These are phyloP conservation scores for Rhodotorula sp. DNA, from an alignment of 1,284 basidiomycete species.

Conservation along the genomic window DNA sequence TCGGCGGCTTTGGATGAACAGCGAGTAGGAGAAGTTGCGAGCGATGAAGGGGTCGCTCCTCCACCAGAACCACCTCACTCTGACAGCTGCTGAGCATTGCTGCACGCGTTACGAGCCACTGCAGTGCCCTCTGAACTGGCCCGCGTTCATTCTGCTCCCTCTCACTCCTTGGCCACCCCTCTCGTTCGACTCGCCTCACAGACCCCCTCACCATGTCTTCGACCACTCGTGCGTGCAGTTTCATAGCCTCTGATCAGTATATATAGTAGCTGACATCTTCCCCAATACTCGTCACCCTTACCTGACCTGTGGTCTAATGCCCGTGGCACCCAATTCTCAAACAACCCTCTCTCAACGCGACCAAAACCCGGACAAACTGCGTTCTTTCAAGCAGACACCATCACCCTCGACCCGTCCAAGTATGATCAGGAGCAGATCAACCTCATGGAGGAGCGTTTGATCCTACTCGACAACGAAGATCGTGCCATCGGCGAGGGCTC, in stretches of 20 bases:
- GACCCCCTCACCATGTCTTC: neutral
- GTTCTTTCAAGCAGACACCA: slow-evolving; percentile 24
- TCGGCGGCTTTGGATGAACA: too few species aligned
- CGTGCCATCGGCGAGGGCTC: slow-evolving; percentile 83
- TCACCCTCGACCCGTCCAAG: slow-evolving; percentile 31
- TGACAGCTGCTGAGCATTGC: too few species aligned
- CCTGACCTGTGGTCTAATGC: too few species aligned
- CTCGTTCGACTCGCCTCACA: neutral
- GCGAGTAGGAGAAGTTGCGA: too few species aligned
- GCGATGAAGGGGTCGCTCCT: too few species aligned
- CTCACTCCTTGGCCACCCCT: neutral
- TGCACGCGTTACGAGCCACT: neutral
- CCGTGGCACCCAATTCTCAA: neutral
- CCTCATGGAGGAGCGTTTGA: slow-evolving; percentile 97
- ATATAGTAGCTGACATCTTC: too few species aligned
- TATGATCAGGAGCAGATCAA: slow-evolving; percentile 57
- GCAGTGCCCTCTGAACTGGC: neutral
- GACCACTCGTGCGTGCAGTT: neutral
- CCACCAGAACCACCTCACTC: too few species aligned
- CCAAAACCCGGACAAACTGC: neutral
- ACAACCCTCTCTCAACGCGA: neutral
- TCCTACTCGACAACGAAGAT: slow-evolving; percentile 89
- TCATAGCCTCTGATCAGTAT: too few species aligned
- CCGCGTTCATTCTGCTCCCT: neutral
- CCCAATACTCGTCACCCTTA: too few species aligned